Evolutionary conservation across 805 yeast genomes (phyloP), one percentile per base, ranked within the genome.

Genomic region (Wickerhamiella australiensis): DNA sequence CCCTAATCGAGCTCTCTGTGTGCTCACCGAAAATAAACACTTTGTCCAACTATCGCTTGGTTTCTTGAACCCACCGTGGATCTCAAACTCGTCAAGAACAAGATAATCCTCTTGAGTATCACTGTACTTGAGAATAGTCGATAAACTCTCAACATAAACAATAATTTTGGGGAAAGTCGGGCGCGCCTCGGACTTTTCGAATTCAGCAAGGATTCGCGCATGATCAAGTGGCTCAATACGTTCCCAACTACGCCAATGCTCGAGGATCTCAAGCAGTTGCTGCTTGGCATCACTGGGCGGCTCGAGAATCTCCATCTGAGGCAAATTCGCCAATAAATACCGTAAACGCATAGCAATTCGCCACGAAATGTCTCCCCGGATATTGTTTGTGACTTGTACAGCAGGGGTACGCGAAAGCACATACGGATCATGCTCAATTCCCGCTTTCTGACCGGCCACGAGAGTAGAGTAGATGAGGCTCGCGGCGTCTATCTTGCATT

Each of bases 241-340:
- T 57, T 90, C 98, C 96, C 97, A 88, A 52, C 79, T 78, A 69
- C 96, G 76, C 96, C 97, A 92, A 12, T 73, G 69, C 0, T 79
- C 69, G 57, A 87, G 86, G 1, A 79, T 70, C 2, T 71, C 66
- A 21, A 77, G 62, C 1, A 85, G 83, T 13, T 72, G 72, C 7
- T 68, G 66, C 52, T 71, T 69, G 0, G 87, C 87, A 53, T 71
- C 66, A 0, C 52, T 54, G 0, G 85, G 80, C 49, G 1, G 57
- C 43, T 36, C 71, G 68, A 4, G 67, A 62, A 0, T 61, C 59
- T 0, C 50, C 53, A 2, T 60, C 0, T 53, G 51, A 0, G 94
- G 88, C 5, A 84, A 64, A 53, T 70, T 69, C 4, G 75, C 68
- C 35, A 79, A 62, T 20, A 88, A 76, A 61, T 90, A 94, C 26